Conservation (phyloP, 495 filamentous ascomycete species). For the Neurospora discreta region DNA sequence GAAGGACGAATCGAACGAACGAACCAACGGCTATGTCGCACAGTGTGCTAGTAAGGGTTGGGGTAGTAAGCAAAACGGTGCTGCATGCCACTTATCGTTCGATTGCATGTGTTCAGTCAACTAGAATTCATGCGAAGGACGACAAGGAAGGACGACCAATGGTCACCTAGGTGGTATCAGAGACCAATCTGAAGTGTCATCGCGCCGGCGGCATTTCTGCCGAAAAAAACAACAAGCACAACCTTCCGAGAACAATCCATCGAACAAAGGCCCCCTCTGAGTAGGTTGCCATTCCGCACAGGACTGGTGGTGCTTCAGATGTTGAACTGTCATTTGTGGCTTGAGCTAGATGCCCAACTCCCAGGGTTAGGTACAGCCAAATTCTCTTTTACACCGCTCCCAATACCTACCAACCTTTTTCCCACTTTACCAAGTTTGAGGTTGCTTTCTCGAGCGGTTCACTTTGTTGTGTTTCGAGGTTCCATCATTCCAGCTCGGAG, state of each 20-base stretch:
- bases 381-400: background rate
- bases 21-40: background rate
- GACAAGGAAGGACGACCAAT: background rate
- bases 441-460: background rate
- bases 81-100: background rate
- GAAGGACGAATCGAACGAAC: background rate
- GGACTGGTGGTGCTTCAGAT: background rate
- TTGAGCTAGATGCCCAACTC: background rate
- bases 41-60: background rate
- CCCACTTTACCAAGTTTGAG: background rate
- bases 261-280: background rate
- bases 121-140: background rate
- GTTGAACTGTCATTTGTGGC: background rate
- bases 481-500: background rate
- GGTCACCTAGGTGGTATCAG: background rate
- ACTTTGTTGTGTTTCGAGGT: background rate
- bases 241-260: background rate
- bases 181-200: background rate
- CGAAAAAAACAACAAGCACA: too few relatives aligned
- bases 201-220: background rate
- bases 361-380: background rate
- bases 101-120: background rate
- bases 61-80: background rate
- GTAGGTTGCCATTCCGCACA: too few relatives aligned
- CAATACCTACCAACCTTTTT: background rate